Percentiles rank a stretch among this genome's conserved stretches.
These are phyloP conservation scores for Meyerozyma guilliermondii DNA, from an alignment of 1,139 yeast genomes.

Conservation along the genomic window DNA sequence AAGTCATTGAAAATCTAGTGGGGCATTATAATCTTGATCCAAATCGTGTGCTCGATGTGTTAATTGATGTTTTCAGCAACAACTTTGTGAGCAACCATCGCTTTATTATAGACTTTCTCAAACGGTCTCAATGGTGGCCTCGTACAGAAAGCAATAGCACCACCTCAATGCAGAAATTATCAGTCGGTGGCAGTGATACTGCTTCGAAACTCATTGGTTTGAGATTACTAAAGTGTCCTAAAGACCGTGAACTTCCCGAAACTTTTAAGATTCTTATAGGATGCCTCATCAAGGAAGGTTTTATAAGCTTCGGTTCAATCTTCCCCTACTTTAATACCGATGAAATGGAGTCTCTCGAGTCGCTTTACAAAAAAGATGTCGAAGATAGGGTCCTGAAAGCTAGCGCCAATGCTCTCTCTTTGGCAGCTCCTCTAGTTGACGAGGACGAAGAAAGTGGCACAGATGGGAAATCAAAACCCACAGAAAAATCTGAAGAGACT, in stretches of 20 bases:
- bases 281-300: conserved; percentile 62
- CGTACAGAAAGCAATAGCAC: conserved; percentile 23
- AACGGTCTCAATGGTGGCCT: conserved; percentile 67
- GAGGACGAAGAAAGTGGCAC: conserved; percentile 47
- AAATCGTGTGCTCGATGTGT: conserved; percentile 58
- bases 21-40: conserved; percentile 83
- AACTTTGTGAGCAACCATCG: conserved; percentile 40
- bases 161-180: conserved; percentile 24
- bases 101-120: conserved; percentile 47
- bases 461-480: conserved; percentile 3
- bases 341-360: conserved; percentile 39
- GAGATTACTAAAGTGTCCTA: conserved; percentile 38
- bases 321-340: conserved; percentile 47
- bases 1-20: conserved; percentile 52
- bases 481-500: conserved; percentile 8
- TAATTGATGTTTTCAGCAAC: conserved; percentile 48
- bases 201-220: conserved; percentile 61
- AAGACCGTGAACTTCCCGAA: conserved; percentile 35
- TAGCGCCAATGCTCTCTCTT: conserved; percentile 73
- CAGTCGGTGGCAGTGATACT: conserved; percentile 42
- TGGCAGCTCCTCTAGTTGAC: conserved; percentile 78
- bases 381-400: conserved; percentile 63
- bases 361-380: conserved; percentile 43
- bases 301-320: conserved; percentile 60
- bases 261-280: conserved; percentile 43